Percentiles rank a stretch among this genome's conserved stretches.
These are phyloP conservation scores for Pulveroboletus sp. DNA, from an alignment of 768 basidiomycete genomes.

Conservation along the genomic window DNA sequence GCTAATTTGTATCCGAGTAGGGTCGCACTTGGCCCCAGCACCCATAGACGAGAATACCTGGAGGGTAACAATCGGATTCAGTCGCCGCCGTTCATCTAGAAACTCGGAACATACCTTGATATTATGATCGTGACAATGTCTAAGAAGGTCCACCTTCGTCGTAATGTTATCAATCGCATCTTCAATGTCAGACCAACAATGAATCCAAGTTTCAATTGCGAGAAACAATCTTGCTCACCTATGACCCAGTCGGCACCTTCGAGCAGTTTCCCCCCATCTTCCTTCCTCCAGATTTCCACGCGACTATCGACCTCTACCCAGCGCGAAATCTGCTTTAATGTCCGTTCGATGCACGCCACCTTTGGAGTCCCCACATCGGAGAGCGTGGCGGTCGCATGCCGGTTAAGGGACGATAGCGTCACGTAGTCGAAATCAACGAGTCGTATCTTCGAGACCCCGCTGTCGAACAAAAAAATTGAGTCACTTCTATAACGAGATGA, in stretches of 20 bases:
- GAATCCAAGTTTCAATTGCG: constrained; percentile 1
- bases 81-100: background rate
- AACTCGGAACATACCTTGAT: constrained; percentile 59
- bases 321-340: constrained; percentile 68
- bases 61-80: background rate
- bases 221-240: constrained; percentile 42
- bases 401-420: constrained; percentile 89
- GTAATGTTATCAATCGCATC: constrained; percentile 98
- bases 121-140: constrained; percentile 74
- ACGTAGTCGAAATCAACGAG: constrained; percentile 97
- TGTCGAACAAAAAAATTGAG: constrained; percentile 26
- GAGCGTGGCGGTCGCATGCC: constrained; percentile 88
- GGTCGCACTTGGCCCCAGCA: constrained; percentile 90
- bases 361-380: constrained; percentile 93
- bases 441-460: constrained; percentile 72
- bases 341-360: constrained; percentile 69
- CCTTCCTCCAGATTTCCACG: constrained; percentile 84
- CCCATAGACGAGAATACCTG: constrained; percentile 98
- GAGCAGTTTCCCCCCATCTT: constrained; percentile 66
- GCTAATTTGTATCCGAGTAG: constrained; percentile 90
- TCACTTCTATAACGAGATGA: background rate
- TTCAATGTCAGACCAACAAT: constrained; percentile 21
- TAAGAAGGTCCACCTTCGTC: constrained; percentile 91
- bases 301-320: constrained; percentile 85
- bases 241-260: constrained; percentile 93